phyloP scores from a whole-genome alignment of 2,329 filamentous ascomycete genomes.

The Fusarium austroafricanum region DNA sequence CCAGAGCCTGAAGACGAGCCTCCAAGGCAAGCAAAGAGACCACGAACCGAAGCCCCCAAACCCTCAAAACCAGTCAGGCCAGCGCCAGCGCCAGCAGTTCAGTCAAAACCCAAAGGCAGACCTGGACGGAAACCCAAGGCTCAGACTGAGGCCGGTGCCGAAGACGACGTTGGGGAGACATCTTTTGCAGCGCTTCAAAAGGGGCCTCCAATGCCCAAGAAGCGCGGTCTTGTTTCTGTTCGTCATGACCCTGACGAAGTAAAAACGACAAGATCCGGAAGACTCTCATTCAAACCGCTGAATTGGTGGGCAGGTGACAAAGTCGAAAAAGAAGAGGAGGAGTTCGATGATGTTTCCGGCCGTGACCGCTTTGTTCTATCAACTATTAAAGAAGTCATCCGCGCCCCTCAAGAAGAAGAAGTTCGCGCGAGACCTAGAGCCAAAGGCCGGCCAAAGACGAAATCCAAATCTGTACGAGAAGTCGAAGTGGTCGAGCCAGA shows the following conservation, averaged over 20 bases:
- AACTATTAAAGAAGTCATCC: slow-evolving; percentile 81
- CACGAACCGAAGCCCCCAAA: slow-evolving; percentile 41
- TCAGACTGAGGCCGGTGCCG: slow-evolving; percentile 43
- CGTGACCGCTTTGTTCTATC: slow-evolving; percentile 68
- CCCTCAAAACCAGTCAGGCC: slow-evolving; percentile 40
- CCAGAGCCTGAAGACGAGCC: slow-evolving; percentile 44
- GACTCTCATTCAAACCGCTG: slow-evolving; percentile 81
- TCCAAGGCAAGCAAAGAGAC: slow-evolving; percentile 43
- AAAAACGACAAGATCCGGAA: slow-evolving; percentile 77
- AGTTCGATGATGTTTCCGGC: slow-evolving; percentile 60
- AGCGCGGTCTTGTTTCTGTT: slow-evolving; percentile 65
- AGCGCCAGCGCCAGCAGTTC: slow-evolving; percentile 18
- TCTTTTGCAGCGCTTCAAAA: slow-evolving; percentile 62
- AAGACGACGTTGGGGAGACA: slow-evolving; percentile 57
- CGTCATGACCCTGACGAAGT: slow-evolving; percentile 63
- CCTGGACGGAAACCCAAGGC: slow-evolving; percentile 43
- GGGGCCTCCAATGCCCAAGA: slow-evolving; percentile 66
- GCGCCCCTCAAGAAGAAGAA: slow-evolving; percentile 73
- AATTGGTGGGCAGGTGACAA: slow-evolving; percentile 90
- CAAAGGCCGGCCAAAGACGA: slow-evolving; percentile 48
- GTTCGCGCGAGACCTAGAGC: slow-evolving; percentile 42
- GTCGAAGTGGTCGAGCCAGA: slow-evolving; percentile 70
- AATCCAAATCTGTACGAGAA: slow-evolving; percentile 50
- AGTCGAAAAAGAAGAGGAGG: slow-evolving; percentile 74
- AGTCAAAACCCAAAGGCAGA: slow-evolving; percentile 44